Evolutionary conservation across 106 monocot species (phyloP).

Genomic region (Amphibolis antarctica): DNA sequence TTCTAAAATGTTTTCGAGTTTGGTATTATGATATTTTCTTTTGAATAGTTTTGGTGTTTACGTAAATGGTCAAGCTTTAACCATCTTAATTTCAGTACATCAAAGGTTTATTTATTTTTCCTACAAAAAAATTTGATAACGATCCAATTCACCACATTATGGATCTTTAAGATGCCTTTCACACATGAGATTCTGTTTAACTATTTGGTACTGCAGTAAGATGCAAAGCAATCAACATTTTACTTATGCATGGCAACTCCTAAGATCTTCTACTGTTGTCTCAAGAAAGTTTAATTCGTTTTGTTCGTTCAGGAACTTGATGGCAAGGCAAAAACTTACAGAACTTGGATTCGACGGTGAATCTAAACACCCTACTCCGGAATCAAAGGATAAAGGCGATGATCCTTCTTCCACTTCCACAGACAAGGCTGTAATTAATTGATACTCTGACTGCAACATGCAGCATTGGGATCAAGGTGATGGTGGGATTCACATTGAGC

Average conservation of each 20-base stretch:
- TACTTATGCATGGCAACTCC: not conserved
- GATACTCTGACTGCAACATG: too few relatives aligned
- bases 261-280: not conserved
- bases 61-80: too few relatives aligned
- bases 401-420: not conserved
- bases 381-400: not conserved
- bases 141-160: not conserved
- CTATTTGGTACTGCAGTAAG: not conserved
- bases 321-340: conserved; percentile 25
- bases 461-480: too few relatives aligned
- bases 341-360: conserved; percentile 22
- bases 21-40: too few relatives aligned
- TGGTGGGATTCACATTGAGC: too few relatives aligned
- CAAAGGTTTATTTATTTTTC: too few relatives aligned
- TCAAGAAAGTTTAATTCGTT: not conserved
- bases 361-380: not conserved
- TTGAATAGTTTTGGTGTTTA: too few relatives aligned
- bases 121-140: too few relatives aligned
- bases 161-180: not conserved
- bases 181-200: not conserved
- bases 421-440: not conserved
- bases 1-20: too few relatives aligned
- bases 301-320: conserved; percentile 15
- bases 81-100: too few relatives aligned
- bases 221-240: not conserved